Evolutionary conservation across 306 rosid species (phyloP), one percentile per base, ranked within the genome.

Genomic region (Erythrophleum fordii): DNA sequence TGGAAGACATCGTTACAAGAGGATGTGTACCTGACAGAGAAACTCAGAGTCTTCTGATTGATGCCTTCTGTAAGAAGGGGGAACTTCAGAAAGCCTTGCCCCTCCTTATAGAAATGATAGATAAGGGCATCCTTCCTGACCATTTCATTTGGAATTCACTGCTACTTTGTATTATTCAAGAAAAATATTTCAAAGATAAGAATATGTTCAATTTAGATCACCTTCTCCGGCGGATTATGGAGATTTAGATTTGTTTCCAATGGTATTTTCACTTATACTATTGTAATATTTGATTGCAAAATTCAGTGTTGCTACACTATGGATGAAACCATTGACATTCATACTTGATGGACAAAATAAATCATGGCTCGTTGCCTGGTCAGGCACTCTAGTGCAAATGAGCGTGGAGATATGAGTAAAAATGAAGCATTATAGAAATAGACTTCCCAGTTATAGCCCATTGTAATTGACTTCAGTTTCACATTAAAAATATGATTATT

Each of bases 1-100:
- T 88, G 70, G 91, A 90, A 69, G 94, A 90, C 81, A 82, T 93
- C 75, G 75, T 77, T 51, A 82, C 81, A 69, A 88, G 92, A 86
- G 94, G 92, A 22, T 90, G 91, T 80, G 72, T 39, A 41, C 88
- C 86, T 5, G 80, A 87, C 58, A 23, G 69, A 46, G 83, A 75
- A 73, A 90, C 91, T 73, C 90, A 87, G 75, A 81, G 83, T 73
- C 78, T 83, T 34, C 70, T 87, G 83, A 77, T 93, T 67, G 81
- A 83, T 29, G 88, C 61, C 16, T 52, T 84, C 45, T 88, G 97
- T 69, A 71, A 55, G 81, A 86, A 83, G 16, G 93, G 89, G 35
- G 90, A 88, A 29, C 83, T 90, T 80, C 89, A 86, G 29, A 87
- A 86, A 76, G 94, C 91, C 67, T 53, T 82, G 67, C 64, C 59